Evolutionary conservation across 2,329 filamentous ascomycete species (phyloP), one percentile per base, ranked within the genome.

Genomic region (Parascedosporium putredinis): DNA sequence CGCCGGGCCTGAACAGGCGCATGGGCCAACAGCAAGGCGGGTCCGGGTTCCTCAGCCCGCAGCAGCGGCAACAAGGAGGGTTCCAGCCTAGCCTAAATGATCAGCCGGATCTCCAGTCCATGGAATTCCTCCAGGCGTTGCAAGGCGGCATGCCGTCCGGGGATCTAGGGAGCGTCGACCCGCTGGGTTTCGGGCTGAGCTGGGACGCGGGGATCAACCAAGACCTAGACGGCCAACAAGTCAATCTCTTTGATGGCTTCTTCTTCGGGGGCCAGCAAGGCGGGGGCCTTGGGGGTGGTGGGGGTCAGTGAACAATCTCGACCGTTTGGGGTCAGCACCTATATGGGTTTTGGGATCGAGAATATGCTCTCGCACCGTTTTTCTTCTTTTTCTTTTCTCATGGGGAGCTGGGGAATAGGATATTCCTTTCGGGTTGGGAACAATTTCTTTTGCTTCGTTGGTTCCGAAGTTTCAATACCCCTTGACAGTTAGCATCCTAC

Each of bases 211-310:
- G 79, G 57, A 79, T 84, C 56, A 82, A 84, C 57, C 83, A 74
- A 52, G 71, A 71, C 51, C 75, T 81, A 44, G 72, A 72, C 47
- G 71, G 77, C 60, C 74, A 79, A 61, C 73, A 80, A 59, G 73
- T 85, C 59, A 78, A 86, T 52, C 74, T 83, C 0, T 86, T 88
- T 63, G 83, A 86, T 59, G 79, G 80, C 0, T 87, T 87, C 61
- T 86, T 85, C 67, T 85, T 86, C 60, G 81, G 82, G 1, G 75
- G 74, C 1, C 74, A 74, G 55, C 69, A 68, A 54, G 38, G 51
- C 8, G 62, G 63, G 48, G 58, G 58, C 14, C 63, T 10, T 22
- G 36, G 67, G 9, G 42, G 45, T 7, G 43, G 29, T 6, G 6
- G 12, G 27, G 12, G 7, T 31, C 27, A n/a, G n/a, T n/a, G n/a